phyloP scores from a whole-genome alignment of 345 rosid genomes.

The Hibiscus syriacus region DNA sequence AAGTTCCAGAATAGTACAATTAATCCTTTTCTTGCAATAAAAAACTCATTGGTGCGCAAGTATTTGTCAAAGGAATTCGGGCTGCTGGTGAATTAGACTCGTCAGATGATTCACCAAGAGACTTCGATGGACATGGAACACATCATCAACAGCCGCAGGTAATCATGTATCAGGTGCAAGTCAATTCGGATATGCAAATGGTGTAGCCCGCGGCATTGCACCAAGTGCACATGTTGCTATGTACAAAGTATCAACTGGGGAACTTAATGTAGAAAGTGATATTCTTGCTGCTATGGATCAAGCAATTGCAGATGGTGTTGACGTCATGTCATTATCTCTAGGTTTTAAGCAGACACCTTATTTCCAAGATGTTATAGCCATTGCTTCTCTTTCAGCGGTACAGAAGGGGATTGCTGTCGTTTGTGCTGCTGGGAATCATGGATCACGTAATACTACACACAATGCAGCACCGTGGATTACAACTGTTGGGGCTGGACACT shows the following conservation, averaged over 20 bases:
- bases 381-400: background rate
- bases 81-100: background rate
- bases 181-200: slow-evolving; percentile 13
- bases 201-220: slow-evolving; percentile 9
- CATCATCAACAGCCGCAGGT: slow-evolving; percentile 8
- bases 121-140: slow-evolving; percentile 6
- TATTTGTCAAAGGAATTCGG: background rate
- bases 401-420: background rate
- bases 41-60: background rate
- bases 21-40: slow-evolving; percentile 5
- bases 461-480: slow-evolving; percentile 1
- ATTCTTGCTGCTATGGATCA: slow-evolving; percentile 6
- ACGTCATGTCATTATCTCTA: background rate
- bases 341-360: background rate
- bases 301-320: slow-evolving; percentile 4
- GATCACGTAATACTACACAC: background rate
- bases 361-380: background rate
- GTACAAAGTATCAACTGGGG: slow-evolving; percentile 1
- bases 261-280: background rate
- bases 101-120: slow-evolving; percentile 8
- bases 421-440: background rate
- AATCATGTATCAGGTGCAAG: slow-evolving; percentile 10
- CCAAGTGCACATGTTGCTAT: slow-evolving; percentile 13
- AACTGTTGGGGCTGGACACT: background rate
- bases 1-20: background rate